A percentile compares a stretch with the other conserved stretches of the same genome.
Evolutionary conservation across 2,329 filamentous ascomycete species (phyloP).

Genomic region (Fusarium hostae): DNA sequence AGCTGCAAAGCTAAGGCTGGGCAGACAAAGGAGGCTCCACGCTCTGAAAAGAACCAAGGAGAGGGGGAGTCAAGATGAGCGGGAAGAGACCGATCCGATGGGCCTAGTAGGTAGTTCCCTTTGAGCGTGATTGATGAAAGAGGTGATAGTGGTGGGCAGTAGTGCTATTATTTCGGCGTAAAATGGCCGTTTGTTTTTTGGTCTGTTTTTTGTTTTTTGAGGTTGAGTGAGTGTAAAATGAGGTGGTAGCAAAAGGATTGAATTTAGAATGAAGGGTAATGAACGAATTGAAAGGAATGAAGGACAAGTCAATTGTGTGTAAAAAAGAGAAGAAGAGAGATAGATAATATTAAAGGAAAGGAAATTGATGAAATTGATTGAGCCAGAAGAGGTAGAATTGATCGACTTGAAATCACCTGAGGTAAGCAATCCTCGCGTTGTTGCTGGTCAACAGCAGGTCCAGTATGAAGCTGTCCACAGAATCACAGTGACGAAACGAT

Average conservation of each 20-base stretch:
- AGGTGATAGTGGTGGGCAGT: conserved; percentile 10
- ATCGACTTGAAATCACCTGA: conserved; percentile 35
- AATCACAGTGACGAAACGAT: conserved; percentile 31
- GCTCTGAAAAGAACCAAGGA: conserved; percentile 17
- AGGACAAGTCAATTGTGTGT: conserved; percentile 33
- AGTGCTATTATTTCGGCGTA: conserved; percentile 18
- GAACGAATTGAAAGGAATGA: conserved; percentile 33
- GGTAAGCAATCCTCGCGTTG: conserved; percentile 33
- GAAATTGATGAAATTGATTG: conserved; percentile 26
- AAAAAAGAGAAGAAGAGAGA: not conserved
- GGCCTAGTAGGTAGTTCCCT: not conserved
- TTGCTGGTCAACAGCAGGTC: conserved; percentile 34
- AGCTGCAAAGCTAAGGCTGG: conserved; percentile 36
- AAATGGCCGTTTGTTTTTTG: conserved; percentile 7
- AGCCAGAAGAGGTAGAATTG: conserved; percentile 26
- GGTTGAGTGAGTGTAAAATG: not conserved
- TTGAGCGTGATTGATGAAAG: conserved; percentile 11
- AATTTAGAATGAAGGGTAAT: conserved; percentile 9
- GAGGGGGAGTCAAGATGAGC: conserved; percentile 20
- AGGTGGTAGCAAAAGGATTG: conserved; percentile 9
- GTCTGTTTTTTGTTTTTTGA: not conserved
- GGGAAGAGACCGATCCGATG: conserved; percentile 28
- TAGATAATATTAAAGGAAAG: conserved; percentile 5
- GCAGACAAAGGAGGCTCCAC: conserved; percentile 36
- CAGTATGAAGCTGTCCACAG: conserved; percentile 18